Evolutionary conservation across 1,284 basidiomycete genomes (phyloP).

Genomic region (Thelephora terrestris): DNA sequence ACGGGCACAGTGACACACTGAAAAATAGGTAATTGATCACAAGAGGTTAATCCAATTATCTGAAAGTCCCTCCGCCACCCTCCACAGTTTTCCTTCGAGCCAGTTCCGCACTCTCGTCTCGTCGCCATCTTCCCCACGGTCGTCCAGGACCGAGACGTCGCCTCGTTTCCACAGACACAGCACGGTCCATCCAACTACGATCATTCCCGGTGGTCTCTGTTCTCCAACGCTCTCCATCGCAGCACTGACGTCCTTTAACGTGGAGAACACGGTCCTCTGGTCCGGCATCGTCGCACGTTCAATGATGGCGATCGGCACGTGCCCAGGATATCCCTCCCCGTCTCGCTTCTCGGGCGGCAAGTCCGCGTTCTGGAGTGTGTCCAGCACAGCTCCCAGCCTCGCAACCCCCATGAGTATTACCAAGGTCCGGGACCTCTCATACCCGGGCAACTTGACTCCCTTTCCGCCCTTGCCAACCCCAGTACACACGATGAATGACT

Average conservation of each 20-base stretch:
- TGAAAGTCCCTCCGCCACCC: constrained; percentile 43
- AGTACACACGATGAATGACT: constrained; percentile 84
- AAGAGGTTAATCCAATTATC: neutral
- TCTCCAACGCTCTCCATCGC: constrained; percentile 73
- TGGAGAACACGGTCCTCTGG: constrained; percentile 79
- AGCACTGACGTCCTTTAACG: constrained; percentile 59
- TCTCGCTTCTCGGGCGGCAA: constrained; percentile 23
- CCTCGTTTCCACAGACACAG: constrained; percentile 47
- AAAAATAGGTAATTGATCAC: too few relatives aligned
- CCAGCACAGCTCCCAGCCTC: constrained; percentile 63
- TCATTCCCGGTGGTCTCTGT: constrained; percentile 92
- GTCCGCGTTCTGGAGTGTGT: constrained; percentile 35
- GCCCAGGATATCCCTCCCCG: constrained; percentile 61
- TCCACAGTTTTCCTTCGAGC: constrained; percentile 47
- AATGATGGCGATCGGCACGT: constrained; percentile 85
- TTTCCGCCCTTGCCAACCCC: constrained; percentile 87
- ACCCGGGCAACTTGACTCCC: constrained; percentile 78
- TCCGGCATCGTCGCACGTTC: constrained; percentile 90
- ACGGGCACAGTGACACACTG: too few relatives aligned
- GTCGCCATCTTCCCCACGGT: constrained; percentile 34
- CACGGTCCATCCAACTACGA: constrained; percentile 90
- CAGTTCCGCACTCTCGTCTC: constrained; percentile 42
- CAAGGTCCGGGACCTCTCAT: constrained; percentile 73
- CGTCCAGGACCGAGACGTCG: constrained; percentile 42
- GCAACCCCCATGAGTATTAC: constrained; percentile 95